Evolutionary conservation across 2,329 filamentous ascomycete species (phyloP).

Genomic region (Akanthomyces lecanii): DNA sequence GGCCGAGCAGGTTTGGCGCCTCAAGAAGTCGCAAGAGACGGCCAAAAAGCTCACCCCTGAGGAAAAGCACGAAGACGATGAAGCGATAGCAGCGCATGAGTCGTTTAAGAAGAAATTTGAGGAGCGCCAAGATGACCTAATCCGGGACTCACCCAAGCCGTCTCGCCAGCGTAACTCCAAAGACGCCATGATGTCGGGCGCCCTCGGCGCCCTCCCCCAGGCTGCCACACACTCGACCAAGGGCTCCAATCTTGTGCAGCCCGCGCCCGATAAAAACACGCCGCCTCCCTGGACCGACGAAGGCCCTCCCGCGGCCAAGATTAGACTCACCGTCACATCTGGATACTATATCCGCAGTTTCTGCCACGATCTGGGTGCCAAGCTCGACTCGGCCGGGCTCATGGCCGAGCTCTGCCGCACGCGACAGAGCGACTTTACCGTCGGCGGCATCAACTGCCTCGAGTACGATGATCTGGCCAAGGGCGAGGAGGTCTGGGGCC

Average conservation of each 20-base stretch:
- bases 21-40: constrained; percentile 53
- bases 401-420: constrained; percentile 83
- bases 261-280: constrained; percentile 41
- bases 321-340: constrained; percentile 89
- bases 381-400: constrained; percentile 73
- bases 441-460: constrained; percentile 67
- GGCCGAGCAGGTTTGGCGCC: constrained; percentile 66
- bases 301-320: constrained; percentile 70
- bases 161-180: constrained; percentile 22
- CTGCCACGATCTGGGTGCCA: constrained; percentile 83
- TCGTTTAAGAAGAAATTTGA: constrained; percentile 56
- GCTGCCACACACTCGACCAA: constrained; percentile 32
- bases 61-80: constrained; percentile 51
- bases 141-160: constrained; percentile 42
- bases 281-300: constrained; percentile 56
- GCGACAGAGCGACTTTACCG: constrained; percentile 74
- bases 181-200: constrained; percentile 54
- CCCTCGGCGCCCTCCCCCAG: constrained; percentile 48
- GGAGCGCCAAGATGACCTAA: constrained; percentile 53
- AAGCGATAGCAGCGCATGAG: constrained; percentile 53
- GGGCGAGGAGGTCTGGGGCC: constrained; percentile 79
- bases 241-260: constrained; percentile 52
- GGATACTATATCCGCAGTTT: constrained; percentile 96
- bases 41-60: constrained; percentile 48
- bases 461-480: constrained; percentile 72